These are phyloP conservation scores for Pythium vanterpoolii DNA, from an alignment of 352 stramenopile species.

Conservation along the genomic window DNA sequence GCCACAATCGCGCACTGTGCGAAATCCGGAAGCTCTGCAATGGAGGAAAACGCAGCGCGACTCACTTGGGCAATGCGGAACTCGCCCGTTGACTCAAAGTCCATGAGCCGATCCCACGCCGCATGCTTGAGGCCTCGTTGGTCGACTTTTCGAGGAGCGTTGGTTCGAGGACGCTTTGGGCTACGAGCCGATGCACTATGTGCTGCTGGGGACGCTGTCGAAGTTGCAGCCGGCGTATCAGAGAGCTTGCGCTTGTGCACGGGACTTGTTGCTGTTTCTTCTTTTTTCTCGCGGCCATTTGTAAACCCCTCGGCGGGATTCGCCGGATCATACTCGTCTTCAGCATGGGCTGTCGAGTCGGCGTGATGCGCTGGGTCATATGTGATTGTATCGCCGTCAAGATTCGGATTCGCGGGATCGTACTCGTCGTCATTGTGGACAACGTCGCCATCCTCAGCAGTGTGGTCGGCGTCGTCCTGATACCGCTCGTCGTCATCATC, in stretches of 20 bases:
- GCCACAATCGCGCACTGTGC: conserved; percentile 69
- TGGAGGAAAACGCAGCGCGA: conserved; percentile 57
- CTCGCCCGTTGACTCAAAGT: conserved; percentile 57
- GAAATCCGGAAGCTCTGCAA: conserved; percentile 70
- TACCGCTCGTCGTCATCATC: not conserved
- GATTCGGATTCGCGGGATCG: conserved; percentile 25
- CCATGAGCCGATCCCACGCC: conserved; percentile 74
- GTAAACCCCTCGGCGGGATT: conserved; percentile 7
- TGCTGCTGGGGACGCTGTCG: not conserved
- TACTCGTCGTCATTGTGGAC: conserved; percentile 30
- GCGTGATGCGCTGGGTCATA: conserved; percentile 1
- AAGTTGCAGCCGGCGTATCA: conserved; percentile 2
- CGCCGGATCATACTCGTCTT: conserved; percentile 28
- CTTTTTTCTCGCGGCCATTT: not conserved
- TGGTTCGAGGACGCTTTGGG: conserved; percentile 11
- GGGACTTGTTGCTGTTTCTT: not conserved
- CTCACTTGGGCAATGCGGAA: conserved; percentile 76
- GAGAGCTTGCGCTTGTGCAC: conserved; percentile 18
- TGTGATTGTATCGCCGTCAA: conserved; percentile 16
- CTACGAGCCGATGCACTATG: conserved; percentile 3
- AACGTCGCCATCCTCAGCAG: not conserved
- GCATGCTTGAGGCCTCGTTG: conserved; percentile 44
- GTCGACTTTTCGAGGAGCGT: conserved; percentile 8
- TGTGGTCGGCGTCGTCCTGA: not conserved
- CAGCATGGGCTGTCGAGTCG: not conserved